A percentile compares a stretch with the other conserved stretches of the same genome.
These are phyloP conservation scores for Austroboletus festivus DNA, from an alignment of 768 basidiomycete genomes.

Conservation along the genomic window DNA sequence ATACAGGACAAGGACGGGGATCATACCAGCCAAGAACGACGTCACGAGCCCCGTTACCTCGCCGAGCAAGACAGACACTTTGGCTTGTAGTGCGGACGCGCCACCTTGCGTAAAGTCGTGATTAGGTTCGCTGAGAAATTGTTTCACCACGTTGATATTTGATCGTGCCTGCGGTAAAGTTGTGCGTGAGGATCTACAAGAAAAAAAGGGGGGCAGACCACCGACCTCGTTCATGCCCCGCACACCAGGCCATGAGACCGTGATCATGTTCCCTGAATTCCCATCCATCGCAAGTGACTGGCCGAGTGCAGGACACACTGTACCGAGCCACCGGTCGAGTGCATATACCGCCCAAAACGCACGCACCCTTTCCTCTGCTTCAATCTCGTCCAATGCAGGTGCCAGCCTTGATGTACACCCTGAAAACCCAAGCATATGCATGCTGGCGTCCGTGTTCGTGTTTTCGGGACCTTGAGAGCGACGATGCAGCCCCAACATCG, in stretches of 20 bases:
- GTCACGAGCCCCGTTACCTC: slow-evolving; percentile 29
- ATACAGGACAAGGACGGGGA: not conserved
- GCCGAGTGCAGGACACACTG: slow-evolving; percentile 23
- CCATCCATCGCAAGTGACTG: slow-evolving; percentile 25
- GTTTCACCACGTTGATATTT: slow-evolving; percentile 9
- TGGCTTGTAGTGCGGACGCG: slow-evolving; percentile 20
- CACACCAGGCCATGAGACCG: slow-evolving; percentile 41
- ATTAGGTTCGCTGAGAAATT: slow-evolving; percentile 17
- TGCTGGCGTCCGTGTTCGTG: not conserved
- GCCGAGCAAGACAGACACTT: slow-evolving; percentile 35
- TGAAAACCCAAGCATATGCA: slow-evolving; percentile 6
- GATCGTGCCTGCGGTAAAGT: slow-evolving; percentile 3
- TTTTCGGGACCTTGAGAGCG: slow-evolving; percentile 2
- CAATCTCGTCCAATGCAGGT: slow-evolving; percentile 29
- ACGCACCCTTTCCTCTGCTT: slow-evolving; percentile 37
- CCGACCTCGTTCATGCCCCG: slow-evolving; percentile 12
- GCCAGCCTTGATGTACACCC: slow-evolving; percentile 24
- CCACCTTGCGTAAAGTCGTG: slow-evolving; percentile 11
- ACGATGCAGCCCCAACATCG: slow-evolving; percentile 48
- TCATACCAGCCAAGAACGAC: slow-evolving; percentile 31
- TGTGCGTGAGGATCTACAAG: not conserved
- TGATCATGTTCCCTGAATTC: slow-evolving; percentile 28
- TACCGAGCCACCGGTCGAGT: slow-evolving; percentile 33
- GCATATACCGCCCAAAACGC: slow-evolving; percentile 39
- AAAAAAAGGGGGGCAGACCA: not conserved